Percentiles rank a stretch among this genome's conserved stretches.
Conservation (phyloP, 2,329 filamentous ascomycete genomes). For the Aspergillus brunneoviolaceus region DNA sequence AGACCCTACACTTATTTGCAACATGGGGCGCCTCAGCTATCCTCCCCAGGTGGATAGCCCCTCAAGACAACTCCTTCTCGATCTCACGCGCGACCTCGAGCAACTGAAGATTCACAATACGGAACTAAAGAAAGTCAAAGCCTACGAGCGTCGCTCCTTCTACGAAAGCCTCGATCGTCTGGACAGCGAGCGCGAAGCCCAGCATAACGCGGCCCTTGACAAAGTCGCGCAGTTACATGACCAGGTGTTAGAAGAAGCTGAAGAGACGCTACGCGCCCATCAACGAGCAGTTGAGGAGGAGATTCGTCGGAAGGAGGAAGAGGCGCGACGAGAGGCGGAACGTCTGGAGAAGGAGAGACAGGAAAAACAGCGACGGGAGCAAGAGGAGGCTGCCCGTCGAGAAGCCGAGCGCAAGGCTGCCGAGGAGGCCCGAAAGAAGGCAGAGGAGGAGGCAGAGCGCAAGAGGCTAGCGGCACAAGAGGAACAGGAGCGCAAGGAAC, state of each 20-base stretch:
- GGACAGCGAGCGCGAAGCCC: conserved; percentile 61
- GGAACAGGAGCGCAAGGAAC: conserved; percentile 35
- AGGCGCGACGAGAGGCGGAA: conserved; percentile 35
- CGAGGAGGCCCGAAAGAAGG: conserved; percentile 36
- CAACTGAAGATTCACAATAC: conserved; percentile 42
- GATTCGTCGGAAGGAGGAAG: conserved; percentile 36
- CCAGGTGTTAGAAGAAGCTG: conserved; percentile 58
- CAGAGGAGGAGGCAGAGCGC: conserved; percentile 35
- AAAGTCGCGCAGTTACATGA: conserved; percentile 67
- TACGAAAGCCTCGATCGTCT: conserved; percentile 62
- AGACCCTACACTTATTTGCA: not conserved
- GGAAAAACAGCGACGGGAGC: conserved; percentile 32
- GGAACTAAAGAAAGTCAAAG: conserved; percentile 46
- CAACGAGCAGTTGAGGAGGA: conserved; percentile 42
- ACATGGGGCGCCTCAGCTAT: conserved; percentile 32
- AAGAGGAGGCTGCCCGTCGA: conserved; percentile 39
- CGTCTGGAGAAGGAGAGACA: conserved; percentile 34
- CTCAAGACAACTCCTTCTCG: conserved; percentile 41
- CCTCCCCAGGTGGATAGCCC: conserved; percentile 38
- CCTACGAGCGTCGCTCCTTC: conserved; percentile 46
- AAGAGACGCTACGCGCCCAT: conserved; percentile 54
- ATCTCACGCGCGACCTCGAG: conserved; percentile 43
- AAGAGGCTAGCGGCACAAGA: conserved; percentile 40
- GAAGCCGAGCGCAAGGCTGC: conserved; percentile 47
- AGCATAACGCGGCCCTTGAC: conserved; percentile 65